Percentiles rank a stretch among this genome's conserved stretches.
Evolutionary conservation across 352 stramenopile species (phyloP).

Genomic region (Phytophthora hybrid): DNA sequence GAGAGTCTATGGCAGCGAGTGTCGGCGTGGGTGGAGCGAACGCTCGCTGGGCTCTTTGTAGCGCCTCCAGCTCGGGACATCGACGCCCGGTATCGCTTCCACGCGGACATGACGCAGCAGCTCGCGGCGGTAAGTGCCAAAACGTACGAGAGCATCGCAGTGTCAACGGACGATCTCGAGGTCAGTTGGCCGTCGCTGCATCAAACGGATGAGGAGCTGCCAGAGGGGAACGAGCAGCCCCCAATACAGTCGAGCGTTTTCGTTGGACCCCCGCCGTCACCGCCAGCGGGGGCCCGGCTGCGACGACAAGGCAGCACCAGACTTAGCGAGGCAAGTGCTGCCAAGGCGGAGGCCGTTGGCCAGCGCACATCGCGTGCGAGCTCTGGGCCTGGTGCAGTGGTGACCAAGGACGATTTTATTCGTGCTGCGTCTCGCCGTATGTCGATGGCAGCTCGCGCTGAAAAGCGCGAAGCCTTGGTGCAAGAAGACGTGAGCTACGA

Average conservation of each 20-base stretch:
- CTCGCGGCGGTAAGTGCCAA: conserved; percentile 29
- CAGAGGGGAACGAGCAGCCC: background rate
- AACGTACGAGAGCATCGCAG: conserved; percentile 61
- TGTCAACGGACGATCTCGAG: conserved; percentile 45
- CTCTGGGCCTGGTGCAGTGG: conserved; percentile 4
- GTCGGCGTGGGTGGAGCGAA: conserved; percentile 11
- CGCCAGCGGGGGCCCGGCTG: conserved; percentile 4
- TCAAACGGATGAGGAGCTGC: background rate
- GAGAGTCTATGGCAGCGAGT: conserved; percentile 16
- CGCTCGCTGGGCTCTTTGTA: background rate
- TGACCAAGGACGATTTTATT: conserved; percentile 43
- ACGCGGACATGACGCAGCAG: conserved; percentile 41
- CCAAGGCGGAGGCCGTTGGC: conserved; percentile 7
- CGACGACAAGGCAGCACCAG: conserved; percentile 12
- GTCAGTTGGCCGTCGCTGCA: background rate
- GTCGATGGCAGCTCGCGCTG: conserved; percentile 54
- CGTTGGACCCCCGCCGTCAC: conserved; percentile 8
- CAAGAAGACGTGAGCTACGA: conserved; percentile 73
- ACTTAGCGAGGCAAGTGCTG: conserved; percentile 7
- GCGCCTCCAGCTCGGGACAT: background rate
- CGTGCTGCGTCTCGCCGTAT: conserved; percentile 47
- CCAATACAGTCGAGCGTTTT: conserved; percentile 37
- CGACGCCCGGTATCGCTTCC: conserved; percentile 41
- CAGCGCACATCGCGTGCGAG: conserved; percentile 9
- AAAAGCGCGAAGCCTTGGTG: conserved; percentile 56